Base-by-base conservation (phyloP, 2,329 filamentous ascomycete genomes). In the Proliferodiscus dingleyae region DNA sequence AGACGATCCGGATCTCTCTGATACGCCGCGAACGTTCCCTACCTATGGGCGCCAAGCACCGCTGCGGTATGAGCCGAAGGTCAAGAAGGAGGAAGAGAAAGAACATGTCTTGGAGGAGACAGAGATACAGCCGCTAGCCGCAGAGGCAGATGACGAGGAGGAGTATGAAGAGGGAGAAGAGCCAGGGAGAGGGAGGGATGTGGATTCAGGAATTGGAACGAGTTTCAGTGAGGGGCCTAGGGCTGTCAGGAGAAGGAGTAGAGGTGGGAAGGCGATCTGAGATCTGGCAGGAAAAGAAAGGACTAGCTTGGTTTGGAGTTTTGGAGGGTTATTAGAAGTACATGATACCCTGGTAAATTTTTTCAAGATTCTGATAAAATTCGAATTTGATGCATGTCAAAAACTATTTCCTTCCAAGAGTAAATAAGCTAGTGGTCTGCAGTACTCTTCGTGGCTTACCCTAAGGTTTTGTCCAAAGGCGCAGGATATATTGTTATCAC, bases 161-260 rank as follows among this genome's bases (percentile, higher is more conserved):
- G 72, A 69, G 2, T 73, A 73, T 46, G 73, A 74, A 45, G 72
- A 75, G 49, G 67, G 65, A 22, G 67, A 71, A 22, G 65, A 68
- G 26, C 72, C 71, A 37, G 70, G 45, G 28, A 56, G 61, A 47
- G 26, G 66, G 49, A 37, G 63, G 43, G 55, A 58, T 65, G 58
- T 65, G 7, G 72, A 75, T 54, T 74, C 70, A 15, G 77, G 76
- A 0, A 60, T 75, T 46, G 78, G 78, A 3, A 81, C 78, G 21
- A 79, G 77, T 50, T 74, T 67, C 48, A 71, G 68, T 49, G 69
- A 71, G 32, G 66, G 61, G 28, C 63, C 64, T 13, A 50, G 51
- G 52, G 13, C 59, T 9, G 47, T 42, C n/a, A 60, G 59, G 47
- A 58, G 59, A 50, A 61, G 49, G 41, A 53, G 47, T 15, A 54